These are phyloP conservation scores for Volutella citrinella DNA, from an alignment of 2,329 filamentous ascomycete genomes.

Conservation along the genomic window DNA sequence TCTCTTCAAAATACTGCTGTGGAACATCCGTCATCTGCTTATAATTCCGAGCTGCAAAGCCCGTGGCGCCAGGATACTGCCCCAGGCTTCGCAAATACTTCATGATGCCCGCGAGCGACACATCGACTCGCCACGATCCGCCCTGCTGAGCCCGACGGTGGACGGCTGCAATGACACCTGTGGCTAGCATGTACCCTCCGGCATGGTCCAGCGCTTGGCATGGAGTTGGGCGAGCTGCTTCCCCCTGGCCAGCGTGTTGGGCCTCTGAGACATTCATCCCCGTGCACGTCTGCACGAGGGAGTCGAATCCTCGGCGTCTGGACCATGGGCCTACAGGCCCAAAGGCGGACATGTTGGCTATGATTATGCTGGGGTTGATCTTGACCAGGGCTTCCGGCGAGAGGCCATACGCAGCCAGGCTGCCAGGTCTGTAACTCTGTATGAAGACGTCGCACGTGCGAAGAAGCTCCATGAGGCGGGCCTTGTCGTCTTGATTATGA, in stretches of 20 bases:
- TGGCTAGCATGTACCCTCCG: conserved; percentile 51
- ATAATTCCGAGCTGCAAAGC: conserved; percentile 38
- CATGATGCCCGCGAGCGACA: conserved; percentile 54
- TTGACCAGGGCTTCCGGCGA: conserved; percentile 33
- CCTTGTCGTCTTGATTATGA: conserved; percentile 45
- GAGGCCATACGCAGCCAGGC: conserved; percentile 39
- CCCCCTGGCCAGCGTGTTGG: conserved; percentile 36
- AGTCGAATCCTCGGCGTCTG: conserved; percentile 50
- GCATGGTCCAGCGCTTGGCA: conserved; percentile 57
- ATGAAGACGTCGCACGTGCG: conserved; percentile 58
- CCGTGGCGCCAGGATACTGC: conserved; percentile 41
- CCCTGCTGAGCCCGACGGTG: conserved; percentile 43
- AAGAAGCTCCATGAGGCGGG: conserved; percentile 53
- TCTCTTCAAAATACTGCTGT: conserved; percentile 39
- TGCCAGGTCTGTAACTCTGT: conserved; percentile 64
- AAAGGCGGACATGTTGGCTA: conserved; percentile 52
- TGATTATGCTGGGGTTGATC: conserved; percentile 43
- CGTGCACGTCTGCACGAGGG: conserved; percentile 47
- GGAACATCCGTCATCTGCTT: conserved; percentile 27
- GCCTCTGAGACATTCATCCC: conserved; percentile 57
- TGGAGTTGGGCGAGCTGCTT: conserved; percentile 41
- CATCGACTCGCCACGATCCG: conserved; percentile 48
- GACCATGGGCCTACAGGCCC: conserved; percentile 42
- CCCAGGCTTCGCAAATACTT: conserved; percentile 55
- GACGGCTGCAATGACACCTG: conserved; percentile 50